phyloP scores from a whole-genome alignment of 2,329 filamentous ascomycete species.

The Coniochaeta sp. region DNA sequence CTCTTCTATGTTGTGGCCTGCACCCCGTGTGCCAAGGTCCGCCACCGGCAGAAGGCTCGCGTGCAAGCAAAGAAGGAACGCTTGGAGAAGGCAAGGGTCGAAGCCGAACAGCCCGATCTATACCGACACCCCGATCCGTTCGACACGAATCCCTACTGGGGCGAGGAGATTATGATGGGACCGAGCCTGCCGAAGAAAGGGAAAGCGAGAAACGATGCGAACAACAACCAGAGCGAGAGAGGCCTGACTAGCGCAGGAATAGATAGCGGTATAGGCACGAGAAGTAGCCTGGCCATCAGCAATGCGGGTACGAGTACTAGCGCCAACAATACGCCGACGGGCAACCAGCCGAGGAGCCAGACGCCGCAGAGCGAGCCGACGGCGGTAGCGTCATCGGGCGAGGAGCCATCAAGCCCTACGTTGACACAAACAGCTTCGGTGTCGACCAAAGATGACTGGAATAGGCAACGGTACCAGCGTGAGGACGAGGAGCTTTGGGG shows the following conservation, averaged over 20 bases:
- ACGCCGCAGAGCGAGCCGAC: slow-evolving; percentile 29
- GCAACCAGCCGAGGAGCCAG: slow-evolving; percentile 6
- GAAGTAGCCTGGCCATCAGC: slow-evolving; percentile 29
- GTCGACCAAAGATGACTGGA: slow-evolving; percentile 54
- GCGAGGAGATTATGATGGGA: slow-evolving; percentile 76
- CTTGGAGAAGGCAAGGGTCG: slow-evolving; percentile 54
- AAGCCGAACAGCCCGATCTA: slow-evolving; percentile 61
- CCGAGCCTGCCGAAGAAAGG: slow-evolving; percentile 63
- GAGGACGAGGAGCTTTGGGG: slow-evolving; percentile 88
- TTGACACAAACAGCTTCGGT: slow-evolving; percentile 27
- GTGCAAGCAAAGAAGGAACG: slow-evolving; percentile 62
- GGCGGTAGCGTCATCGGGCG: slow-evolving; percentile 25
- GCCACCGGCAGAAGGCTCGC: slow-evolving; percentile 62
- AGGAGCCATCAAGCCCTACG: slow-evolving; percentile 36
- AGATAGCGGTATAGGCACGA: slow-evolving; percentile 37
- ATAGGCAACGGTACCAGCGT: slow-evolving; percentile 70
- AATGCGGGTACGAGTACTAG: slow-evolving; percentile 18
- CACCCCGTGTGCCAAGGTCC: slow-evolving; percentile 67
- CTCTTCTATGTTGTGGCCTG: slow-evolving; percentile 74
- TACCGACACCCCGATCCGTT: slow-evolving; percentile 79
- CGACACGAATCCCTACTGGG: slow-evolving; percentile 83
- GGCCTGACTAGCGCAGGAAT: slow-evolving; percentile 50
- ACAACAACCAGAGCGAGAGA: slow-evolving; percentile 51
- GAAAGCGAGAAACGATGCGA: slow-evolving; percentile 30
- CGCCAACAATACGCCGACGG: slow-evolving; percentile 8